Percentiles rank a stretch among this genome's conserved stretches.
Evolutionary conservation across 768 basidiomycete species (phyloP).

Genomic region (Suillus bovinus): DNA sequence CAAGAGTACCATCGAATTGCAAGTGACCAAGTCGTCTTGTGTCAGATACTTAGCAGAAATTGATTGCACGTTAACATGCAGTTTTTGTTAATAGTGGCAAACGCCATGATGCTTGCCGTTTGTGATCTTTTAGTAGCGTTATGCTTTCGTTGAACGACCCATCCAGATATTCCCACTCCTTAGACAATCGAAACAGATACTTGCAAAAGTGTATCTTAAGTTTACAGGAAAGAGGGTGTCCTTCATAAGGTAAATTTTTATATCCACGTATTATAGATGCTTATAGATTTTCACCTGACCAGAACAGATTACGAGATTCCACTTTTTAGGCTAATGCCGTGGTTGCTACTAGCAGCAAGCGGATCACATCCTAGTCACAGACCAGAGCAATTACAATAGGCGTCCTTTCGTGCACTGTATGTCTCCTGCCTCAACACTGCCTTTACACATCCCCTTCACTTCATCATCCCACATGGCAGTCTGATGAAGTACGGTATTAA

Average conservation of each 20-base stretch:
- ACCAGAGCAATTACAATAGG: not conserved
- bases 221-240: not conserved
- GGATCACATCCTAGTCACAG: not conserved
- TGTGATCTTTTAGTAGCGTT: not conserved
- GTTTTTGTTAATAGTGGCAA: not conserved
- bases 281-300: not conserved
- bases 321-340: not conserved
- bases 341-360: not conserved
- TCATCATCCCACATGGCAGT: constrained; percentile 36
- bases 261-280: not conserved
- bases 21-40: not conserved
- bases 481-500: constrained; percentile 16
- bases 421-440: not conserved
- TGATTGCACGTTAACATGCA: not conserved
- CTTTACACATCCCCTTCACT: constrained; percentile 34
- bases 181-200: not conserved
- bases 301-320: not conserved
- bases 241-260: not conserved
- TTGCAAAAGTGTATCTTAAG: not conserved
- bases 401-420: not conserved
- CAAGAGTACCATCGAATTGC: not conserved
- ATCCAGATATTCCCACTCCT: not conserved
- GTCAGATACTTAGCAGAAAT: not conserved
- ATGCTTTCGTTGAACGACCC: not conserved
- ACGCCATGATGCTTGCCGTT: not conserved